Evolutionary conservation across 306 rosid species (phyloP).

Genomic region (Sophora flavescens): DNA sequence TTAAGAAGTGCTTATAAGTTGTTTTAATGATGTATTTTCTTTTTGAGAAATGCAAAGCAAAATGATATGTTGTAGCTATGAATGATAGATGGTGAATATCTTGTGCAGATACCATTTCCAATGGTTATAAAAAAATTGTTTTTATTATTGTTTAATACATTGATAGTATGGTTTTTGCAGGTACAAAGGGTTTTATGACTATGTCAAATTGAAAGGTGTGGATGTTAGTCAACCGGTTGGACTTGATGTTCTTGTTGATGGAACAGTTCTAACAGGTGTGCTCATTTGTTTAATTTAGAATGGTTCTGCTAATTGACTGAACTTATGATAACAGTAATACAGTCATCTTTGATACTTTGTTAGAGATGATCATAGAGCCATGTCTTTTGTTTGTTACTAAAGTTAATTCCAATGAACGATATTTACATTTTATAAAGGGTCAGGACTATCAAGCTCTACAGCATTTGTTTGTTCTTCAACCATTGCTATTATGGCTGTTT

Average conservation of each 20-base stretch:
- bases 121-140: slow-evolving; percentile 17
- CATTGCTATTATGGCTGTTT: slow-evolving; percentile 94
- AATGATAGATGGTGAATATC: background rate
- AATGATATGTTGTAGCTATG: slow-evolving; percentile 9
- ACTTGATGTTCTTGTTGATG: slow-evolving; percentile 89
- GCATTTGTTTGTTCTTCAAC: slow-evolving; percentile 98
- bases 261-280: slow-evolving; percentile 91
- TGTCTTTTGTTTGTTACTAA: slow-evolving; percentile 6
- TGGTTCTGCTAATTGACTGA: slow-evolving; percentile 13
- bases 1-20: background rate
- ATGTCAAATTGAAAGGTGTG: slow-evolving; percentile 68
- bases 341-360: slow-evolving; percentile 21
- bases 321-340: slow-evolving; percentile 2
- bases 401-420: background rate
- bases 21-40: background rate
- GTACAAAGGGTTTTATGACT: slow-evolving; percentile 92
- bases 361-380: slow-evolving; percentile 10
- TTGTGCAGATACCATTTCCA: background rate
- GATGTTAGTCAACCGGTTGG: slow-evolving; percentile 75
- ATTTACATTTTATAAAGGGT: slow-evolving; percentile 59
- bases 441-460: slow-evolving; percentile 96
- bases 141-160: slow-evolving; percentile 1
- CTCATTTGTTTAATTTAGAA: slow-evolving; percentile 31
- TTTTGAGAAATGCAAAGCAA: background rate
- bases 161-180: slow-evolving; percentile 52